phyloP scores from a whole-genome alignment of 495 filamentous ascomycete species.

The Trichocladium antarcticum region DNA sequence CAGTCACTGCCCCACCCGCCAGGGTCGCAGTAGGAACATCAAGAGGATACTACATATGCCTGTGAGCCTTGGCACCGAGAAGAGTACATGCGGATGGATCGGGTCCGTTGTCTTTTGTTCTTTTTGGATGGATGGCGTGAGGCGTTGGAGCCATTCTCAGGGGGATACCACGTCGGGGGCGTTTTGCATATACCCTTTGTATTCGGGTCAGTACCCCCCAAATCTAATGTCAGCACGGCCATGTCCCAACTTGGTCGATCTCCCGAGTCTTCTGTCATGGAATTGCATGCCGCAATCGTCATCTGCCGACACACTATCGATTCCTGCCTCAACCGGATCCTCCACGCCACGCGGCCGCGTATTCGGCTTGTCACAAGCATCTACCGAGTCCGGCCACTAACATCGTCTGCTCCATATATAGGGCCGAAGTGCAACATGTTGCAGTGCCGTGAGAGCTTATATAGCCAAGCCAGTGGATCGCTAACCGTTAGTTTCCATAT shows the following conservation, averaged over 20 bases:
- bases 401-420: neutral
- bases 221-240: slow-evolving; percentile 1
- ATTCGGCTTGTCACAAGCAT: neutral
- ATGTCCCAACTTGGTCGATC: neutral
- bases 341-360: neutral
- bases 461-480: too few species aligned
- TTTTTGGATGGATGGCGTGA: too few species aligned
- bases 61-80: too few species aligned
- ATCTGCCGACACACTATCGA: neutral
- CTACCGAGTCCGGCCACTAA: neutral
- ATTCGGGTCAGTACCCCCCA: neutral
- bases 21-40: neutral
- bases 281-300: neutral
- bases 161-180: too few species aligned
- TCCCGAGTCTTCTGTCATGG: neutral
- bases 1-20: neutral
- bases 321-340: neutral
- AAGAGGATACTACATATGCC: neutral
- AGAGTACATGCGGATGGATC: too few species aligned
- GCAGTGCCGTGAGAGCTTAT: too few species aligned
- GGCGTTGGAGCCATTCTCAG: too few species aligned
- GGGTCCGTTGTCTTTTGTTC: too few species aligned
- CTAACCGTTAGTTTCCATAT: too few species aligned
- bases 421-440: neutral
- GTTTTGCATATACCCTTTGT: too few species aligned